Percentiles rank a stretch among this genome's conserved stretches.
Evolutionary conservation across 176 grass and related monocot genomes (phyloP).

Genomic region (Alopecurus myosuroides): DNA sequence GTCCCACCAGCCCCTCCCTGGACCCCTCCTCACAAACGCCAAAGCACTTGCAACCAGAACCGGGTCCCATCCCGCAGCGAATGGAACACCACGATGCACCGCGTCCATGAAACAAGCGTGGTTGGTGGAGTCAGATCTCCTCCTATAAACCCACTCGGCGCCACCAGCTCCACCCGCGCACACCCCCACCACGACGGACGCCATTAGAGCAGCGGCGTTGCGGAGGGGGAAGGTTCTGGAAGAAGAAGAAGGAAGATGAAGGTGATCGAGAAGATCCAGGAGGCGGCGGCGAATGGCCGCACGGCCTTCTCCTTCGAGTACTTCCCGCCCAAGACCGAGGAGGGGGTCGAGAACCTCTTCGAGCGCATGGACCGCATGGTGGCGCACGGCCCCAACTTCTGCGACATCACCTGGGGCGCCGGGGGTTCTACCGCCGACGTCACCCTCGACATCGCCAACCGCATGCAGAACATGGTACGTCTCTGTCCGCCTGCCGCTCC

Average conservation of each 20-base stretch:
- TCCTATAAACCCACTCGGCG: conserved; percentile 38
- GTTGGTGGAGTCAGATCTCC: conserved; percentile 41
- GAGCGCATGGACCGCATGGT: conserved; percentile 95
- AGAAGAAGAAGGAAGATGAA: conserved; percentile 61
- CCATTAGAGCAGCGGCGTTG: conserved; percentile 12
- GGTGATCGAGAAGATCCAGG: conserved; percentile 79
- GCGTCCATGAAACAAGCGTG: neutral
- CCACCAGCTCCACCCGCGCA: neutral
- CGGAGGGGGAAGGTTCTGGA: neutral
- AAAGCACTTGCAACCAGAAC: accelerated
- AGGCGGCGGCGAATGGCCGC: conserved; percentile 44
- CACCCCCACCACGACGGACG: neutral
- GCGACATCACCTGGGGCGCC: conserved; percentile 97
- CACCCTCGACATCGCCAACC: conserved; percentile 80
- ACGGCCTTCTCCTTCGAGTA: conserved; percentile 91
- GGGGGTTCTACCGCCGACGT: conserved; percentile 88
- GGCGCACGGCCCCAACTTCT: conserved; percentile 69
- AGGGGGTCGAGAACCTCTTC: conserved; percentile 91
- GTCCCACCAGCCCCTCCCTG: neutral
- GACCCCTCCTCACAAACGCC: conserved; percentile 1
- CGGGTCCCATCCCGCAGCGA: neutral
- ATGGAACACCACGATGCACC: neutral
- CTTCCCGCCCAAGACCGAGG: conserved; percentile 84
- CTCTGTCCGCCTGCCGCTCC: neutral
- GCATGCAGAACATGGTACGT: conserved; percentile 91